A percentile compares a stretch with the other conserved stretches of the same genome.
Conservation (phyloP, 345 rosid species). For the Arabidopsis suecica region DNA sequence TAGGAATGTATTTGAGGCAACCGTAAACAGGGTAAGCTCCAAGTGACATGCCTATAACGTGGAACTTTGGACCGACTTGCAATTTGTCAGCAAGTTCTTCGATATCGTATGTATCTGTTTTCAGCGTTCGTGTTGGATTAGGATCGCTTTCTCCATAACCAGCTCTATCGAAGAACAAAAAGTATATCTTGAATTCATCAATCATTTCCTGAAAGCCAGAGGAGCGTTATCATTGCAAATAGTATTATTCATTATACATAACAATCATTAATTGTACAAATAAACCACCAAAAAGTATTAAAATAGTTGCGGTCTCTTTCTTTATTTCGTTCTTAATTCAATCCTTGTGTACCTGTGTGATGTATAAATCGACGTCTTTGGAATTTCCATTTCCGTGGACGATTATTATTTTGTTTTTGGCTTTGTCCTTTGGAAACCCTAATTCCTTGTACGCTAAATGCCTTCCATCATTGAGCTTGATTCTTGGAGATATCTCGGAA, state of each 20-base stretch:
- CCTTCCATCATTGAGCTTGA: conserved; percentile 64
- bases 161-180: conserved; percentile 78
- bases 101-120: conserved; percentile 75
- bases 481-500: conserved; percentile 46
- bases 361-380: conserved; percentile 36
- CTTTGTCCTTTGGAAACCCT: conserved; percentile 52
- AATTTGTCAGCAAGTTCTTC: conserved; percentile 85
- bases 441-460: conserved; percentile 62
- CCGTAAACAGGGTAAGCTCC: conserved; percentile 73
- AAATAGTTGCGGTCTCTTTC: not conserved
- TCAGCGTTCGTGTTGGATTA: conserved; percentile 63
- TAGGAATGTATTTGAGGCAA: conserved; percentile 79
- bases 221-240: not conserved
- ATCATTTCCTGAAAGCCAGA: conserved; percentile 58
- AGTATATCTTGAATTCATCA: conserved; percentile 65
- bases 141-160: conserved; percentile 96
- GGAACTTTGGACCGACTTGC: conserved; percentile 72
- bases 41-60: conserved; percentile 78
- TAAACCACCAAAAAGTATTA: not conserved
- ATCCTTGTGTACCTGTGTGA: conserved; percentile 18
- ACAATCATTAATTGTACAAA: not conserved
- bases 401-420: conserved; percentile 49
- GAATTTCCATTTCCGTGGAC: conserved; percentile 51
- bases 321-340: not conserved
- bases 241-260: not conserved